phyloP scores from a whole-genome alignment of 306 rosid species.

The Casuarina cunninghamiana region DNA sequence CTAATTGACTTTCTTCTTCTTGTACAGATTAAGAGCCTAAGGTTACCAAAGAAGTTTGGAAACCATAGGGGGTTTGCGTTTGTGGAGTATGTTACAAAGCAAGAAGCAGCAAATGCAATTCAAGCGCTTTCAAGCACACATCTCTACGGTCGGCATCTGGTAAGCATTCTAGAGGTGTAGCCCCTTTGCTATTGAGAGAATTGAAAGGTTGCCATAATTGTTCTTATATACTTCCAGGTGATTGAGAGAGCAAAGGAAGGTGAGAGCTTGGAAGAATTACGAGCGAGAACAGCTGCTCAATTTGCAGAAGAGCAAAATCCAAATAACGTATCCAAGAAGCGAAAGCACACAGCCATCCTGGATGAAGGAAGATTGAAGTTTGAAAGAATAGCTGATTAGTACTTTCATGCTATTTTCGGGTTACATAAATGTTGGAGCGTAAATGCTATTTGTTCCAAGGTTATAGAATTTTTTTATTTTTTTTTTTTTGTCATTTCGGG shows the following conservation, averaged over 20 bases:
- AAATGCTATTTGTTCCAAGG: not conserved
- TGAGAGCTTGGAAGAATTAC: slow-evolving; percentile 82
- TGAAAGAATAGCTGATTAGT: slow-evolving; percentile 40
- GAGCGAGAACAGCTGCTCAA: slow-evolving; percentile 74
- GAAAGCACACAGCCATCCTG: slow-evolving; percentile 49
- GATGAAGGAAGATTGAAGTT: slow-evolving; percentile 67
- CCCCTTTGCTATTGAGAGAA: not conserved
- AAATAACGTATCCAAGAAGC: slow-evolving; percentile 56
- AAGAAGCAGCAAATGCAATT: slow-evolving; percentile 77
- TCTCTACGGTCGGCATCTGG: slow-evolving; percentile 86
- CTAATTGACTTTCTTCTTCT: not conserved
- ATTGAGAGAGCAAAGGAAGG: slow-evolving; percentile 90
- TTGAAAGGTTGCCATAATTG: slow-evolving; percentile 9
- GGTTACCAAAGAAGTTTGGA: slow-evolving; percentile 83
- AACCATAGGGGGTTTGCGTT: slow-evolving; percentile 93
- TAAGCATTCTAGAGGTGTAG: slow-evolving; percentile 35
- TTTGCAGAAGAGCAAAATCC: slow-evolving; percentile 52
- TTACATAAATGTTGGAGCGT: not conserved
- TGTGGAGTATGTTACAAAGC: slow-evolving; percentile 88
- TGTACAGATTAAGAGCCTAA: slow-evolving; percentile 79
- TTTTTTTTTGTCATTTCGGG: not conserved
- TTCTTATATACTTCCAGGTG: slow-evolving; percentile 44
- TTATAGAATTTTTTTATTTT: not conserved
- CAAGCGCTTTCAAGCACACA: slow-evolving; percentile 80
- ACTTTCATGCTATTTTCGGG: not conserved